Evolutionary conservation across 257 asterid species (phyloP).

Genomic region (Verbena officinalis): DNA sequence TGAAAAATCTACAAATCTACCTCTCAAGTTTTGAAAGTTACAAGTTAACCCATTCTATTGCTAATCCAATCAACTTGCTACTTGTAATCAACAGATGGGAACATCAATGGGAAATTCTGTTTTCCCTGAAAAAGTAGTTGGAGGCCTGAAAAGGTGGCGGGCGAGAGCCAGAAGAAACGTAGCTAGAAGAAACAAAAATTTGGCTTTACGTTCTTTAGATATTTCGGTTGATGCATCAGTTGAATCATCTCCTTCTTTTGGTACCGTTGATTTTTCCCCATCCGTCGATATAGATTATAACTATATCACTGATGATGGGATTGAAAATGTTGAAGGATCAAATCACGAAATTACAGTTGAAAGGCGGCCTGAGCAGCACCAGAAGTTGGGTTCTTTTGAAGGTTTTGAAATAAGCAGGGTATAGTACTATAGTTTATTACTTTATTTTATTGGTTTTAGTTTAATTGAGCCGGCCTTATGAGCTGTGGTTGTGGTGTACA

Average conservation of each 20-base stretch:
- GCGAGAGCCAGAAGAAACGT: constrained; percentile 56
- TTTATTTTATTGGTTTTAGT: too few species aligned
- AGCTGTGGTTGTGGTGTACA: background rate
- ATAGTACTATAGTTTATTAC: constrained; percentile 9
- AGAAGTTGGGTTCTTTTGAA: constrained; percentile 43
- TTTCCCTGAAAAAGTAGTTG: constrained; percentile 49
- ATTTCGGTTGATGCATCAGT: constrained; percentile 38
- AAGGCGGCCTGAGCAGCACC: constrained; percentile 24
- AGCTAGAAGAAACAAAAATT: constrained; percentile 36
- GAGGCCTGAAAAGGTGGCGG: constrained; percentile 65
- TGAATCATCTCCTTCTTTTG: constrained; percentile 42
- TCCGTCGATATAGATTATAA: constrained; percentile 41
- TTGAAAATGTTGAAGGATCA: constrained; percentile 13
- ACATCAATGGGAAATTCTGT: constrained; percentile 57
- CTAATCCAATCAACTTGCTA: background rate
- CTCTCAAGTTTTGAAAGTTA: too few species aligned
- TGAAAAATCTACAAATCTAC: background rate
- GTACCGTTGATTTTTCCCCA: constrained; percentile 39
- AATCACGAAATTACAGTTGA: constrained; percentile 29
- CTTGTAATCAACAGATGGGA: constrained; percentile 54
- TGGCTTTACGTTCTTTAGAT: constrained; percentile 35
- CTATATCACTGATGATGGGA: constrained; percentile 35
- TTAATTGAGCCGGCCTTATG: background rate
- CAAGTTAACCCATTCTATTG: too few species aligned
- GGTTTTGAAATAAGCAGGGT: constrained; percentile 41